Base-by-base conservation (phyloP, 139 green algal genomes). In the Pedinophyceae sp. region DNA sequence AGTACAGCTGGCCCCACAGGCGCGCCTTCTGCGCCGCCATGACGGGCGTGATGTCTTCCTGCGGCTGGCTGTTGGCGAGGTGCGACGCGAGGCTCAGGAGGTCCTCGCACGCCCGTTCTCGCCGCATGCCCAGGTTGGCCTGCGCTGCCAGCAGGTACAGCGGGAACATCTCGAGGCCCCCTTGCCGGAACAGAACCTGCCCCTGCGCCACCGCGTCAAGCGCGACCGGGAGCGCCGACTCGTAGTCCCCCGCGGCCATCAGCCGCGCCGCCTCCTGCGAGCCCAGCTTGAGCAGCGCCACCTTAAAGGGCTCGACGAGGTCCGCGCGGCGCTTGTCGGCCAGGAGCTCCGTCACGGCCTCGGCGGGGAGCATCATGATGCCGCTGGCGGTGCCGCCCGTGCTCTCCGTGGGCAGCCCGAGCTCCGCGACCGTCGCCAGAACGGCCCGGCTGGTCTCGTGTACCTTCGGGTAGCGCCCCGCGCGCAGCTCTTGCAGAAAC, bases 1-100 rank as follows among this genome's bases (percentile, higher is more conserved):
- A 73, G 49, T 87, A 82, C 54, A 90, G 70, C 69, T 87, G 79
- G 27, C 81, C 81, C 58, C 82, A 86, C 50, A 87, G 62, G 6
- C 81, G 50, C 55, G 58, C 76, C n/a, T 88, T 77, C 58, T 87
- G 79, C 24, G 61, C 71, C 55, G 72, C 73, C 81, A 90, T 90
- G 46, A 84, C 54, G 54, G 77, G 75, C 20, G 69, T 82, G 2
- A 29, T 55, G 24, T 76, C 80, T n/a, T 76, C 56, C 4, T 26
- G 53, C 1, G 80, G 80, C 66, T 86, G 73, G 55, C 78, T 80
- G 59, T 85, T 73, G 39, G 72, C 65, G n/a, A 90, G 71, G 72
- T 77, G 81, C 23, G 66, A 78, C 0, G 79, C 81, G 23, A 90
- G 77, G 2, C 61, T 68, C 26, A 90, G 66, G 54, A 84, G 83